A percentile compares a stretch with the other conserved stretches of the same genome.
These are phyloP conservation scores for Colletotrichum tamarilloi DNA, from an alignment of 2,329 filamentous ascomycete species.

Conservation along the genomic window DNA sequence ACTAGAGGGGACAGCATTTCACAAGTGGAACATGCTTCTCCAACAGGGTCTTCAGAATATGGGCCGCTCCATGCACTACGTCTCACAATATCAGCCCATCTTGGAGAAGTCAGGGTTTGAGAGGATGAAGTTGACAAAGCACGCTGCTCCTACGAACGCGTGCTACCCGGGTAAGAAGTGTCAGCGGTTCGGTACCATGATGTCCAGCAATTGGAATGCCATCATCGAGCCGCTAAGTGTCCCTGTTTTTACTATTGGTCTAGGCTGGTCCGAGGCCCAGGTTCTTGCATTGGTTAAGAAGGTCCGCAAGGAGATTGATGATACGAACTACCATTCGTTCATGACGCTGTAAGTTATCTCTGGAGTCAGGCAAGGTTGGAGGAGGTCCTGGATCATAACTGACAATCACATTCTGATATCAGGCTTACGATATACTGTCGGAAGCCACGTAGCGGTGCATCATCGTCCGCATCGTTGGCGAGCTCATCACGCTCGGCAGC, in stretches of 20 bases:
- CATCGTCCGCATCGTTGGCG: slow-evolving; percentile 36
- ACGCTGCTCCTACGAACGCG: slow-evolving; percentile 42
- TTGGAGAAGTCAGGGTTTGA: slow-evolving; percentile 41
- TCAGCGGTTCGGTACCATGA: slow-evolving; percentile 44
- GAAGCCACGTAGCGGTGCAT: slow-evolving; percentile 40
- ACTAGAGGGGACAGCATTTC: slow-evolving; percentile 44
- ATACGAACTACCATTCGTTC: slow-evolving; percentile 49
- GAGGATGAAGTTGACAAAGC: slow-evolving; percentile 41
- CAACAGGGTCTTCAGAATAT: slow-evolving; percentile 42
- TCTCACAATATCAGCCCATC: slow-evolving; percentile 39
- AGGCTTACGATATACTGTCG: slow-evolving; percentile 44
- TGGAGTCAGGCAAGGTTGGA: slow-evolving; percentile 7
- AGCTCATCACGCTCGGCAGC: slow-evolving; percentile 26
- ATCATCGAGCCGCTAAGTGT: slow-evolving; percentile 44
- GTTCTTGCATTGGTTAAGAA: slow-evolving; percentile 47
- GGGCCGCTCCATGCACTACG: slow-evolving; percentile 45
- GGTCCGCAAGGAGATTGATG: slow-evolving; percentile 47
- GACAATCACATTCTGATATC: slow-evolving; percentile 38
- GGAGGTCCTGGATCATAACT: neutral
- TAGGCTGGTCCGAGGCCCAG: slow-evolving; percentile 48
- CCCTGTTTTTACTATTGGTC: slow-evolving; percentile 49
- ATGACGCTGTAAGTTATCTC: slow-evolving; percentile 49
- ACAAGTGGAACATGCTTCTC: slow-evolving; percentile 44
- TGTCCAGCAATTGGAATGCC: slow-evolving; percentile 42
- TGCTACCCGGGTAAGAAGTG: slow-evolving; percentile 45